A percentile compares a stretch with the other conserved stretches of the same genome.
These are phyloP conservation scores for Penicillium diatomitis DNA, from an alignment of 495 filamentous ascomycete species.

Conservation along the genomic window DNA sequence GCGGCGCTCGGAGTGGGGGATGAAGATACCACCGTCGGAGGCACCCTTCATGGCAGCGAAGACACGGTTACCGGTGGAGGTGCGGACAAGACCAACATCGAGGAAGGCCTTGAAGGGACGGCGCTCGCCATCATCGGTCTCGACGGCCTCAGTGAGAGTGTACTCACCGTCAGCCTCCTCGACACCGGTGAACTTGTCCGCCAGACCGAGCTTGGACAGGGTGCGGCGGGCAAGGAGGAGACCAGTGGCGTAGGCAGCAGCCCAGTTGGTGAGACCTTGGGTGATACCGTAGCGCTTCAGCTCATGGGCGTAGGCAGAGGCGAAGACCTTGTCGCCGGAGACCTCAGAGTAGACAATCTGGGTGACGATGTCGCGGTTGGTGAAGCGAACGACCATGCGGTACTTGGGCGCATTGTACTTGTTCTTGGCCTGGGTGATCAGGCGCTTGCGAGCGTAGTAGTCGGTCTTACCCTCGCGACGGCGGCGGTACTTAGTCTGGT, in stretches of 20 bases:
- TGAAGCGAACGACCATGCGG: slow-evolving; percentile 99
- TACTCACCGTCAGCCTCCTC: slow-evolving; percentile 93
- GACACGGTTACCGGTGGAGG: slow-evolving; percentile 94
- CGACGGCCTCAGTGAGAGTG: slow-evolving; percentile 83
- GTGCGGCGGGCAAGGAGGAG: slow-evolving; percentile 94
- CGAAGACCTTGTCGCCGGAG: slow-evolving; percentile 92
- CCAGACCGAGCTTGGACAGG: slow-evolving; percentile 90
- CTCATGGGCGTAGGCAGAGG: slow-evolving; percentile 92
- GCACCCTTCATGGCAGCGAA: slow-evolving; percentile 99
- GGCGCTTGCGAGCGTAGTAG: slow-evolving; percentile 98
- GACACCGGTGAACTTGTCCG: slow-evolving; percentile 83
- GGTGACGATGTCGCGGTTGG: slow-evolving; percentile 97
- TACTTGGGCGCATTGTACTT: slow-evolving; percentile 99
- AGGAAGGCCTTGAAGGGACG: slow-evolving; percentile 98
- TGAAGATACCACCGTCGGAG: slow-evolving; percentile 91
- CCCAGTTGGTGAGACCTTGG: slow-evolving; percentile 99
- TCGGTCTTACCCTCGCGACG: slow-evolving; percentile 96
- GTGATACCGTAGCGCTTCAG: slow-evolving; percentile 92
- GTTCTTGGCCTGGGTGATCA: slow-evolving; percentile 99
- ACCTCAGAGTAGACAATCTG: slow-evolving; percentile 98
- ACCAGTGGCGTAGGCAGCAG: slow-evolving; percentile 92
- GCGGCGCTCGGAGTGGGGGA: slow-evolving; percentile 97
- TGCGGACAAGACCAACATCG: slow-evolving; percentile 93
- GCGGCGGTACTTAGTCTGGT: slow-evolving; percentile 99
- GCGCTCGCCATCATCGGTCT: slow-evolving; percentile 73